Percentiles rank a stretch among this genome's conserved stretches.
phyloP scores from a whole-genome alignment of 2,329 filamentous ascomycete species.

The Cadophora luteo-olivacea region DNA sequence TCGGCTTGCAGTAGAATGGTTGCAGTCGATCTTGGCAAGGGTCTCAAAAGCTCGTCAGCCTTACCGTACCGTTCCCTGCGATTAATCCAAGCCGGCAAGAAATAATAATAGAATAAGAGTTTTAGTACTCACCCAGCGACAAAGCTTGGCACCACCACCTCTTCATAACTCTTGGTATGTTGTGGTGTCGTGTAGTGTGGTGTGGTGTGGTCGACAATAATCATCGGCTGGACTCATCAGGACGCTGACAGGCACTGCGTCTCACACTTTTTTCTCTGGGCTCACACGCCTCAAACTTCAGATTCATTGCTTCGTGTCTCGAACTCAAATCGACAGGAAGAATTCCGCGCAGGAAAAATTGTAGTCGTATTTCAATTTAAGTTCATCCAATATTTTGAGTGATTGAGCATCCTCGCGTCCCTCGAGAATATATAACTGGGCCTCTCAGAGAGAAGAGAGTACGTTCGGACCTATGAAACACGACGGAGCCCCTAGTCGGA shows the following conservation, averaged over 20 bases:
- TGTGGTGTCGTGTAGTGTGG: conserved; percentile 2
- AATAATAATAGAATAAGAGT: conserved; percentile 5
- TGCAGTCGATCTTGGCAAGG: conserved; percentile 11
- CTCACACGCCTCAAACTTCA: neutral
- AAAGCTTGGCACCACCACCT: conserved; percentile 5
- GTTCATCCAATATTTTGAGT: neutral
- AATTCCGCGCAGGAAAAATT: neutral
- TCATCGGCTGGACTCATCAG: neutral
- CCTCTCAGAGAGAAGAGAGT: neutral
- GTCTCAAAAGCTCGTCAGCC: neutral
- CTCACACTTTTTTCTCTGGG: neutral
- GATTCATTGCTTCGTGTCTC: neutral
- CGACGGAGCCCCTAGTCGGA: neutral
- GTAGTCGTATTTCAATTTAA: conserved; percentile 14
- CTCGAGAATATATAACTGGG: conserved; percentile 1
- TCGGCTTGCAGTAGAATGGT: neutral
- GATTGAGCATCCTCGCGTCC: neutral
- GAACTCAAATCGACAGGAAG: neutral
- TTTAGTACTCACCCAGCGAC: neutral
- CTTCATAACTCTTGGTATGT: neutral
- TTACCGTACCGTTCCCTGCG: conserved; percentile 3
- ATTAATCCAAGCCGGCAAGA: neutral
- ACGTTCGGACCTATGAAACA: conserved; percentile 20
- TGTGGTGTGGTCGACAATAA: conserved; percentile 8
- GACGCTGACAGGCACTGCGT: neutral